phyloP scores from a whole-genome alignment of 768 basidiomycete genomes.

The Filobasidium floriforme region DNA sequence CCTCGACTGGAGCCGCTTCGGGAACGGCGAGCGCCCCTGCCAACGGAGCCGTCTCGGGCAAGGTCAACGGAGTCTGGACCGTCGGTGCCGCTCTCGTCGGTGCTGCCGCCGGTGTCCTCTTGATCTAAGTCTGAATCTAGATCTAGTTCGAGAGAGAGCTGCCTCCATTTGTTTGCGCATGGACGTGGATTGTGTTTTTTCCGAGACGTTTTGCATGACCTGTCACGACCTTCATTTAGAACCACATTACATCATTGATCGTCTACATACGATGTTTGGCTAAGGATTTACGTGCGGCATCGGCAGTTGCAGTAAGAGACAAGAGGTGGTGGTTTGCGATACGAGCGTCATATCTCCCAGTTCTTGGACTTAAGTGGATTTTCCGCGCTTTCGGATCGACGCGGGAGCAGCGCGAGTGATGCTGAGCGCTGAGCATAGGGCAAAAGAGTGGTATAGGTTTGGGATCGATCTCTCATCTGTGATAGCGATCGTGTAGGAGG shows the following conservation, averaged over 20 bases:
- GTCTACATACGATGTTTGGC: too few species aligned
- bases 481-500: too few species aligned
- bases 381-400: too few species aligned
- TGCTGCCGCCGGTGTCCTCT: not conserved
- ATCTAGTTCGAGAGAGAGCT: not conserved
- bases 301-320: too few species aligned
- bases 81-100: slow-evolving; percentile 4
- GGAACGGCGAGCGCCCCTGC: slow-evolving; percentile 13
- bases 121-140: slow-evolving; percentile 2
- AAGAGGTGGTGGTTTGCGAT: too few species aligned
- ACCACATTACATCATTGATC: not conserved
- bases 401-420: too few species aligned
- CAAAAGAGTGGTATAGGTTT: too few species aligned
- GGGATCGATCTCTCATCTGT: too few species aligned
- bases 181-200: not conserved
- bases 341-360: too few species aligned
- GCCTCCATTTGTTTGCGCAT: not conserved
- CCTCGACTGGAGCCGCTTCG: slow-evolving; percentile 24
- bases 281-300: too few species aligned
- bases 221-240: slow-evolving; percentile 5
- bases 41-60: not conserved
- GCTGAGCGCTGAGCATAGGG: too few species aligned
- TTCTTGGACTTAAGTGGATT: too few species aligned
- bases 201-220: slow-evolving; percentile 1
- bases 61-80: slow-evolving; percentile 2